phyloP scores from a whole-genome alignment of 805 yeast species.

The Dipodascus albidus region DNA sequence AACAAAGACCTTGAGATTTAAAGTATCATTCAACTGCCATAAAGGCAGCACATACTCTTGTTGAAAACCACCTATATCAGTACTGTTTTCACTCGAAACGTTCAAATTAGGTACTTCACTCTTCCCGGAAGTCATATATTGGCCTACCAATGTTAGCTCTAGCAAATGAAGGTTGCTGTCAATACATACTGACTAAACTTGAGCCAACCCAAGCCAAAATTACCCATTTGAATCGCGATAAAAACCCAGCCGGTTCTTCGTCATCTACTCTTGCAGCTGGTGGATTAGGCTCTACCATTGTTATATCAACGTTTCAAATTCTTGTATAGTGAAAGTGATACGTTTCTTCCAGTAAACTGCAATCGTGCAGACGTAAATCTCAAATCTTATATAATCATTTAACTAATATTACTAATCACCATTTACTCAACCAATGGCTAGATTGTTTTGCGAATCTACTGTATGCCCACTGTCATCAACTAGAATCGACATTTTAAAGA shows the following conservation, averaged over 20 bases:
- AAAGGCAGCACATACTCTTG: background rate
- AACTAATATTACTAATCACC: background rate
- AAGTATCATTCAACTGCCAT: background rate
- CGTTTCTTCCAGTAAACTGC: too few species aligned
- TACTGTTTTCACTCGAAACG: background rate
- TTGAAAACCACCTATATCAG: background rate
- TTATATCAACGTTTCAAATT: background rate
- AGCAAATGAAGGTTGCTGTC: too few species aligned
- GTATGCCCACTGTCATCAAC: too few species aligned
- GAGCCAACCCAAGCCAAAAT: conserved; percentile 2
- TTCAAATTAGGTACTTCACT: background rate
- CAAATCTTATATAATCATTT: too few species aligned
- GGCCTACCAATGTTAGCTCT: background rate
- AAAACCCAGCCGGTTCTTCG: conserved; percentile 2
- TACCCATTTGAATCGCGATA: conserved; percentile 3
- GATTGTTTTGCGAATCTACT: too few species aligned
- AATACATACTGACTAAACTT: conserved; percentile 1
- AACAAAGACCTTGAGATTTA: background rate
- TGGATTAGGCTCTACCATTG: background rate
- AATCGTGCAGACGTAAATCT: too few species aligned
- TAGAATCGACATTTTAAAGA: too few species aligned
- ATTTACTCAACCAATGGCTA: too few species aligned
- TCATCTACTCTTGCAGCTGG: background rate
- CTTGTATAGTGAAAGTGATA: background rate
- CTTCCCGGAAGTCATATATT: background rate